These are phyloP conservation scores for Tolypocladium tropicale DNA, from an alignment of 2,329 filamentous ascomycete genomes.

Conservation along the genomic window DNA sequence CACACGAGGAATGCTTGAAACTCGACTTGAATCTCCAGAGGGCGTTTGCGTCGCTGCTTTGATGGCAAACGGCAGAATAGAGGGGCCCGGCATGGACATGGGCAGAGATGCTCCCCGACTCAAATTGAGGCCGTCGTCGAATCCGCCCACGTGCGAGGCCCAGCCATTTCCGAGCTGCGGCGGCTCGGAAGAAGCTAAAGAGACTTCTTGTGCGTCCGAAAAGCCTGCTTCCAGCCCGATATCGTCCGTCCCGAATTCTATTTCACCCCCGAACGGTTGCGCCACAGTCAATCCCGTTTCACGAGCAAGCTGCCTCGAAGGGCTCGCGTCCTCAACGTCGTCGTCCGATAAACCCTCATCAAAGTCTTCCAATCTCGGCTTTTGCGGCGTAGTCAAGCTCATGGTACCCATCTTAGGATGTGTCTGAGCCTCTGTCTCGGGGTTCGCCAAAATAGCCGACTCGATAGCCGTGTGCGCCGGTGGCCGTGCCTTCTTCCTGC, in stretches of 20 bases:
- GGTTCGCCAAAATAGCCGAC: conserved; percentile 15
- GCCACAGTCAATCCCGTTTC: conserved; percentile 9
- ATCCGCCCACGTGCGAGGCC: not conserved
- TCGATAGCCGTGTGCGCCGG: conserved; percentile 14
- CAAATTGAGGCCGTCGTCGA: not conserved
- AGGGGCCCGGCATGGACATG: not conserved
- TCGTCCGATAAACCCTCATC: conserved; percentile 17
- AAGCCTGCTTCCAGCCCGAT: not conserved
- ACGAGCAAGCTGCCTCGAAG: conserved; percentile 15
- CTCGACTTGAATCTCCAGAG: not conserved
- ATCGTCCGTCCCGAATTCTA: not conserved
- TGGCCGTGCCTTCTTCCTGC: conserved; percentile 15
- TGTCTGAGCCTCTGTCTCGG: conserved; percentile 11
- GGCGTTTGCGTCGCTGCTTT: not conserved
- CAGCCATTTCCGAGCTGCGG: not conserved
- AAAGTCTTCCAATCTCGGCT: conserved; percentile 19
- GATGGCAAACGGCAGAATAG: not conserved
- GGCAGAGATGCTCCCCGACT: not conserved
- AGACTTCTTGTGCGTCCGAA: not conserved
- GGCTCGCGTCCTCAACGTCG: conserved; percentile 13
- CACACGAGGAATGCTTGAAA: not conserved
- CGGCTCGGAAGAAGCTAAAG: not conserved
- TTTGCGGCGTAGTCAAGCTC: conserved; percentile 25
- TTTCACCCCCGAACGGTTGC: not conserved
- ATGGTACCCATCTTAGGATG: conserved; percentile 20